Percentiles rank a stretch among this genome's conserved stretches.
Evolutionary conservation across 768 basidiomycete species (phyloP).

Genomic region (Hydnum rufescens): DNA sequence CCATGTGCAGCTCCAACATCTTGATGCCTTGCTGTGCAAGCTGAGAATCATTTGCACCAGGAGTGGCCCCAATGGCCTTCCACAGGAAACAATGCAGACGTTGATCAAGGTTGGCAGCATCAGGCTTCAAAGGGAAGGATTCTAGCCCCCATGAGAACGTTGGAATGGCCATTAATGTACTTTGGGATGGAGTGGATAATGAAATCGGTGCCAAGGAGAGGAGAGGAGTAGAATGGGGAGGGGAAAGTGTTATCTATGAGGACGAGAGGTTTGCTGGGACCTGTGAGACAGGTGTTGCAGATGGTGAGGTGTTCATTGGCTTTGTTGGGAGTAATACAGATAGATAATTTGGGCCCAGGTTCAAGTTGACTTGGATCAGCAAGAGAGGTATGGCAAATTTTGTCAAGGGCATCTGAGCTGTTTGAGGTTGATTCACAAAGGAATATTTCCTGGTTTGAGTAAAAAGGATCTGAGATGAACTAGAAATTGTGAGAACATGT

Average conservation of each 20-base stretch:
- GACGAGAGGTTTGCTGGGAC: constrained; percentile 38
- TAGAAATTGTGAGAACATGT: neutral
- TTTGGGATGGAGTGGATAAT: constrained; percentile 65
- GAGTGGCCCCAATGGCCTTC: constrained; percentile 70
- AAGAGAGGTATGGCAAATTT: constrained; percentile 90
- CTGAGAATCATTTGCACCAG: constrained; percentile 76
- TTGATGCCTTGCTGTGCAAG: constrained; percentile 80
- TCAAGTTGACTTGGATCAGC: constrained; percentile 87
- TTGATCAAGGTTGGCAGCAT: constrained; percentile 19
- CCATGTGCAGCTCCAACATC: constrained; percentile 77
- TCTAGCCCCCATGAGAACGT: constrained; percentile 76
- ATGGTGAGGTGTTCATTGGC: constrained; percentile 81
- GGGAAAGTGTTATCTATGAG: constrained; percentile 92
- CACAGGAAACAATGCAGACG: constrained; percentile 75
- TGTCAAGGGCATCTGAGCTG: constrained; percentile 94
- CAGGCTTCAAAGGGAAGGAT: constrained; percentile 25
- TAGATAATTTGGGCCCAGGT: constrained; percentile 75
- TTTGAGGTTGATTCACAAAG: constrained; percentile 96
- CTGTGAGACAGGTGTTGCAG: constrained; percentile 88
- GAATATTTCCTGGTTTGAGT: constrained; percentile 99
- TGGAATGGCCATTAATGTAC: constrained; percentile 86
- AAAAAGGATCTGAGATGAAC: constrained; percentile 67
- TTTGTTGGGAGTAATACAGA: constrained; percentile 89
- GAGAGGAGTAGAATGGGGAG: constrained; percentile 79
- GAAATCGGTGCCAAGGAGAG: constrained; percentile 64